Evolutionary conservation across 1,284 basidiomycete species (phyloP).

Genomic region (Rhodofomes roseus): DNA sequence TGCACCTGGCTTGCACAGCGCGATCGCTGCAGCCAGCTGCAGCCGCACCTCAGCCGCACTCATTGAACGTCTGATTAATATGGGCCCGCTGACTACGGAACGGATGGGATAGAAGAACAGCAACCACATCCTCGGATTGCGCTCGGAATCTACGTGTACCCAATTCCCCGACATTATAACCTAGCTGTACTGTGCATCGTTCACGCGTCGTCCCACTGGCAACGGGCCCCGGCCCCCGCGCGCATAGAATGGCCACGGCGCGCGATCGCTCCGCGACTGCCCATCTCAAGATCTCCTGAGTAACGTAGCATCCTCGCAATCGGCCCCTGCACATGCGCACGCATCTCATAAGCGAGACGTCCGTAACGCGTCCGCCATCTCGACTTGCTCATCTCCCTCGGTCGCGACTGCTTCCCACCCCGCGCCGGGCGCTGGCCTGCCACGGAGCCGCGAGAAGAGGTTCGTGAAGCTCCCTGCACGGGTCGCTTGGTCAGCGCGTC

Average conservation of each 20-base stretch:
- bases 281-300: too few species aligned
- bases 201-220: background rate
- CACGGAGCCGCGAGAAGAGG: conserved; percentile 42
- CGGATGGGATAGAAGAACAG: too few species aligned
- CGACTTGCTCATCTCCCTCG: conserved; percentile 65
- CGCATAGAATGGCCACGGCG: background rate
- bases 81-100: too few species aligned
- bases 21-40: too few species aligned
- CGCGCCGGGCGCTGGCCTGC: conserved; percentile 46
- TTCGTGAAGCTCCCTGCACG: conserved; percentile 40
- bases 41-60: too few species aligned
- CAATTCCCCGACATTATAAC: conserved; percentile 3
- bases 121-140: too few species aligned
- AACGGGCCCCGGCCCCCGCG: background rate
- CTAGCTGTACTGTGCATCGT: conserved; percentile 1
- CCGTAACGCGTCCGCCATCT: conserved; percentile 45
- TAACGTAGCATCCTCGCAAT: too few species aligned
- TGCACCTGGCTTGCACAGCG: too few species aligned
- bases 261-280: background rate
- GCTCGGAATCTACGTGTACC: background rate
- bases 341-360: conserved; percentile 12
- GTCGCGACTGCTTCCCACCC: conserved; percentile 77
- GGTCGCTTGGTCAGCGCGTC: background rate
- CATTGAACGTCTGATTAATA: too few species aligned
- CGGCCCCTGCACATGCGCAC: background rate